These are phyloP conservation scores for Fusarium sp. DNA, from an alignment of 2,329 filamentous ascomycete species.

Conservation along the genomic window DNA sequence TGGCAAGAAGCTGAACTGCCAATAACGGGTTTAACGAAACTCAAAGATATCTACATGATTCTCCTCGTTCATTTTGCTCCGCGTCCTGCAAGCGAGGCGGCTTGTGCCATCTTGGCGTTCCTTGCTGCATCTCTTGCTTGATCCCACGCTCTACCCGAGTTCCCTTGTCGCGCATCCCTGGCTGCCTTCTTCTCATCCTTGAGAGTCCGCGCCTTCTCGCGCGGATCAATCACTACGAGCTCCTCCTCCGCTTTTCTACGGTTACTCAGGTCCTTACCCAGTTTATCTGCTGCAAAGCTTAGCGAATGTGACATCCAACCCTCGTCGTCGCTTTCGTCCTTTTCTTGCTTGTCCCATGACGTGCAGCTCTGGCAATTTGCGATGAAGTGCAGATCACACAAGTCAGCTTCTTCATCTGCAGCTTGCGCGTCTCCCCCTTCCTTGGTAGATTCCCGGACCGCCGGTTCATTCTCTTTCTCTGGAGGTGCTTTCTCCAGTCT, in stretches of 20 bases:
- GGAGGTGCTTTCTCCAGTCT: conserved; percentile 72
- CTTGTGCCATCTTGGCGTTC: conserved; percentile 67
- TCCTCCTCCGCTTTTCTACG: conserved; percentile 93
- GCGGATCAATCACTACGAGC: conserved; percentile 90
- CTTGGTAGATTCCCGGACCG: conserved; percentile 41
- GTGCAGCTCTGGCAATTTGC: conserved; percentile 93
- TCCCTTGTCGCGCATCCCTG: conserved; percentile 65
- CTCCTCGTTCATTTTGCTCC: conserved; percentile 61
- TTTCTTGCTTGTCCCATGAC: conserved; percentile 79
- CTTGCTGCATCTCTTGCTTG: conserved; percentile 59
- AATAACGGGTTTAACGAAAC: conserved; percentile 18
- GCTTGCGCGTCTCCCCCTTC: conserved; percentile 41
- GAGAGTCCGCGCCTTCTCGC: conserved; percentile 82
- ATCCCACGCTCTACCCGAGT: conserved; percentile 70
- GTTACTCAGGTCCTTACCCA: conserved; percentile 93
- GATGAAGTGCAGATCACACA: conserved; percentile 97
- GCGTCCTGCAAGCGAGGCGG: conserved; percentile 66
- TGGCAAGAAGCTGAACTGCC: conserved; percentile 10
- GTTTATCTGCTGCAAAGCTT: conserved; percentile 86
- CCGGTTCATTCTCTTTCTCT: conserved; percentile 51
- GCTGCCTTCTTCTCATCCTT: conserved; percentile 72
- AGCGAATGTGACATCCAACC: conserved; percentile 90
- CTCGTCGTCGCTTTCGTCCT: conserved; percentile 70
- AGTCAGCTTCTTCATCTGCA: conserved; percentile 74
- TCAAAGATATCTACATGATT: conserved; percentile 19